These are phyloP conservation scores for Brachypodium distachyon DNA, from an alignment of 202 grass and related monocot species.

Conservation along the genomic window DNA sequence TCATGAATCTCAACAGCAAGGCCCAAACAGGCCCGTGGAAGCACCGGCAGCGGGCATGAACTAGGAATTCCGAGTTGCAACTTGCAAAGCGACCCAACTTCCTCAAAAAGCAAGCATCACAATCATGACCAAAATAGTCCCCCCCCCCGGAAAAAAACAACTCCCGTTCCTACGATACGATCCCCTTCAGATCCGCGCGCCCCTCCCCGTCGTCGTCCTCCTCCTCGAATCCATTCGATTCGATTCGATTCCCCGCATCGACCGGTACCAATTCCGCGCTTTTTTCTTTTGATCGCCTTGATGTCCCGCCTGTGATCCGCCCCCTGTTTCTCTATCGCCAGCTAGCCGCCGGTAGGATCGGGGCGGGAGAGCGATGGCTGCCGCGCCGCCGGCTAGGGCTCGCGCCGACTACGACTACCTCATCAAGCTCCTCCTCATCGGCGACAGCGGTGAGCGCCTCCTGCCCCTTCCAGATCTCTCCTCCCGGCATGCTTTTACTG, in stretches of 20 bases:
- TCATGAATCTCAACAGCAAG: too few species aligned
- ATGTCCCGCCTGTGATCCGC: background rate
- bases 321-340: background rate
- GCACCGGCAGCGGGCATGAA: too few species aligned
- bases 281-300: background rate
- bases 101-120: background rate
- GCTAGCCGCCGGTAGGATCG: background rate
- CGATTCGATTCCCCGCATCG: slow-evolving; percentile 14
- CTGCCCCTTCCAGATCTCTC: background rate
- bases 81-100: background rate
- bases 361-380: slow-evolving; percentile 36
- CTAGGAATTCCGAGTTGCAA: too few species aligned
- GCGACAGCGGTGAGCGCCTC: slow-evolving; percentile 43
- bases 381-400: slow-evolving; percentile 51
- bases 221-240: background rate
- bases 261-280: slow-evolving; percentile 3
- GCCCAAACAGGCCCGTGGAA: too few species aligned
- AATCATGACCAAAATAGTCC: background rate
- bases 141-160: background rate
- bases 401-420: slow-evolving; percentile 72
- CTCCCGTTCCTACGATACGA: slow-evolving; percentile 7
- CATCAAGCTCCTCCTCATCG: slow-evolving; percentile 69
- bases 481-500: background rate
- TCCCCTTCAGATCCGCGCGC: background rate
- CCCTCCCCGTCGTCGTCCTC: background rate